Evolutionary conservation across 2,329 filamentous ascomycete species (phyloP).

Genomic region (Colletotrichum eremochloae): DNA sequence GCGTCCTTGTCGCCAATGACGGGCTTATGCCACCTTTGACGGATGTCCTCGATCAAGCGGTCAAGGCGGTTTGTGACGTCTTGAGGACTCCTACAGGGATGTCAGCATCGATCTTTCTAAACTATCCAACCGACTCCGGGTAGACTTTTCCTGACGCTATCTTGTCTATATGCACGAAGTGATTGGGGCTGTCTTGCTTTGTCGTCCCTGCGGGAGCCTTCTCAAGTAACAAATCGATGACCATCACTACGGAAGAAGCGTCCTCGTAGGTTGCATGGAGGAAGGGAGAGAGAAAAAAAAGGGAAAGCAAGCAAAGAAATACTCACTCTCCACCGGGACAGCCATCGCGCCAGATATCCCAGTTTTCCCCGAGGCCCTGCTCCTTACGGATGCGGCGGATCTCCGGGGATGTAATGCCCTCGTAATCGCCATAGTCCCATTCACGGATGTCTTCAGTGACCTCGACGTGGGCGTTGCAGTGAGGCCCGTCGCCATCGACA

Average conservation of each 20-base stretch:
- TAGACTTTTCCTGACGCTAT: not conserved
- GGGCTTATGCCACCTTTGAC: constrained; percentile 72
- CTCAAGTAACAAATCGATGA: not conserved
- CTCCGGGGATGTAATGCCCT: constrained; percentile 80
- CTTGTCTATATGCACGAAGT: not conserved
- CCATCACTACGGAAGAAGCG: not conserved
- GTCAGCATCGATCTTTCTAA: not conserved
- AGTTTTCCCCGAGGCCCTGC: constrained; percentile 69
- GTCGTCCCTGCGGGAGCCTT: not conserved
- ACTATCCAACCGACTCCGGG: not conserved
- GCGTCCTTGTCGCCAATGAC: constrained; percentile 64
- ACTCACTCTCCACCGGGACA: constrained; percentile 87
- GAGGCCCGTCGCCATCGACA: constrained; percentile 51
- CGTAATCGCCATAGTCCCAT: constrained; percentile 91
- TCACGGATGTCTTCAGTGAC: constrained; percentile 81
- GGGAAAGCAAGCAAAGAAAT: constrained; percentile 2
- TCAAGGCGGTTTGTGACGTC: constrained; percentile 82
- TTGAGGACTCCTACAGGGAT: constrained; percentile 69
- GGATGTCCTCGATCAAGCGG: constrained; percentile 80
- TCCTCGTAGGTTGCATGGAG: not conserved
- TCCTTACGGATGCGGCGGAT: constrained; percentile 72
- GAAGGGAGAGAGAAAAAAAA: no score
- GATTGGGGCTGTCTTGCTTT: not conserved
- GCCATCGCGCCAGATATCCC: constrained; percentile 93
- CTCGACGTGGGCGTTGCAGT: constrained; percentile 72